Conservation (phyloP, 2,329 filamentous ascomycete genomes). For the Botryotinia narcissicola region DNA sequence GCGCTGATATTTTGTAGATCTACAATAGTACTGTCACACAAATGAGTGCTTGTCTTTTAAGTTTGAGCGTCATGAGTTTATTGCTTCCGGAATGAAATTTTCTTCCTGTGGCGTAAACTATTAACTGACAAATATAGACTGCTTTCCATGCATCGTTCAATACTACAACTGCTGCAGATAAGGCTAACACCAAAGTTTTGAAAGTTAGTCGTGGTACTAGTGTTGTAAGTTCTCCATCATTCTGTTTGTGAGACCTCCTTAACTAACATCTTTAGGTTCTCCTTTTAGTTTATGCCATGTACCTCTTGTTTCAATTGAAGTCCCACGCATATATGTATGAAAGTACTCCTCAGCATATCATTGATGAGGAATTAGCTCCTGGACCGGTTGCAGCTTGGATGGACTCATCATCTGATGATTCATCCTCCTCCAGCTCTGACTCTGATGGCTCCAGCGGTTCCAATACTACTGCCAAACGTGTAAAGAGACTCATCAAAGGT, state of each 20-base stretch:
- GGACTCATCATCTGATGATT: conserved; percentile 56
- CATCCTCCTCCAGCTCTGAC: conserved; percentile 65
- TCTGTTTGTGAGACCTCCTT: neutral
- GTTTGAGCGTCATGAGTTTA: conserved; percentile 84
- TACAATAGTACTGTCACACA: conserved; percentile 96
- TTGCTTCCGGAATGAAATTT: conserved; percentile 65
- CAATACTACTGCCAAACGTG: conserved; percentile 69
- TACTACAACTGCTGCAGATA: conserved; percentile 42
- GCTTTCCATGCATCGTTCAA: conserved; percentile 88
- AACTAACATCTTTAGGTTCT: conserved; percentile 53
- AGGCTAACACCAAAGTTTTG: conserved; percentile 68
- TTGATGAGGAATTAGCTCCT: conserved; percentile 86
- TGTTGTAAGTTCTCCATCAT: conserved; percentile 56
- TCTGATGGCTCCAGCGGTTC: conserved; percentile 67
- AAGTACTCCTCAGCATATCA: conserved; percentile 87
- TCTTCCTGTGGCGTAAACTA: too few species aligned
- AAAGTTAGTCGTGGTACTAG: conserved; percentile 89
- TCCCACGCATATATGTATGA: conserved; percentile 90
- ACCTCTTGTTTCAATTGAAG: conserved; percentile 87
- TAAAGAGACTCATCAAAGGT: conserved; percentile 70
- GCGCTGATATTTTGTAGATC: conserved; percentile 50
- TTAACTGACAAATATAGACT: conserved; percentile 50
- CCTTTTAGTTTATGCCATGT: conserved; percentile 77
- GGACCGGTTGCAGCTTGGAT: conserved; percentile 81
- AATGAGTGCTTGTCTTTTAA: conserved; percentile 91